phyloP scores from a whole-genome alignment of 129 eudicot genomes.

The Glebionis coronaria region DNA sequence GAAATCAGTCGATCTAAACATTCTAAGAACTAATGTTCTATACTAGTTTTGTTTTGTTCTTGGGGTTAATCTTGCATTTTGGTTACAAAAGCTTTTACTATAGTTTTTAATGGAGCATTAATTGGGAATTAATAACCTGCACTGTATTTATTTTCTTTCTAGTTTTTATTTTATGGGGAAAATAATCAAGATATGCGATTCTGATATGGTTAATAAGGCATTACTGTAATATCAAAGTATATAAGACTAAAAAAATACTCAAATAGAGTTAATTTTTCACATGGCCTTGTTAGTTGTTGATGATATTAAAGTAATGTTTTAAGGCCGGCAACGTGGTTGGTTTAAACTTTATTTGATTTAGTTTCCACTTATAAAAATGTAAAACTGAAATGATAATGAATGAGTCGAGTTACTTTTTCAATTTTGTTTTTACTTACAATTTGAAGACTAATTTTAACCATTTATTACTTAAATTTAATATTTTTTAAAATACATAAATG shows the following conservation, averaged over 20 bases:
- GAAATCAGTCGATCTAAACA: too few species aligned
- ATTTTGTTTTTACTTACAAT: too few species aligned
- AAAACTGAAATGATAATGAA: background rate
- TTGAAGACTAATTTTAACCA: too few species aligned
- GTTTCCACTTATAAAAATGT: background rate
- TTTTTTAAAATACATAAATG: too few species aligned
- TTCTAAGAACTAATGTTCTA: too few species aligned
- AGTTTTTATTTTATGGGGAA: background rate
- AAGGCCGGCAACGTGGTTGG: constrained; percentile 24
- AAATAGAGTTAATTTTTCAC: constrained; percentile 7
- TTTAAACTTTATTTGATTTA: background rate
- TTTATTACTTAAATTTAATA: too few species aligned
- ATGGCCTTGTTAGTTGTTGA: constrained; percentile 9
- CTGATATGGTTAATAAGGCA: background rate
- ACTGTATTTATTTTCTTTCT: constrained; percentile 2
- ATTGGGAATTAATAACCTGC: background rate
- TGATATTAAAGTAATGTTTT: background rate
- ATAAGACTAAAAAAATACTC: too few species aligned
- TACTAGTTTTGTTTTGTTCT: background rate
- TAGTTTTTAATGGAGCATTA: background rate
- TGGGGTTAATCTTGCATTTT: too few species aligned
- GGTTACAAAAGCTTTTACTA: too few species aligned
- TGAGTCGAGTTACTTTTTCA: too few species aligned
- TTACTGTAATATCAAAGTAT: background rate
- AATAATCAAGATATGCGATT: constrained; percentile 15